Conservation (phyloP, 805 yeast genomes). For the Lipomyces lipofer region DNA sequence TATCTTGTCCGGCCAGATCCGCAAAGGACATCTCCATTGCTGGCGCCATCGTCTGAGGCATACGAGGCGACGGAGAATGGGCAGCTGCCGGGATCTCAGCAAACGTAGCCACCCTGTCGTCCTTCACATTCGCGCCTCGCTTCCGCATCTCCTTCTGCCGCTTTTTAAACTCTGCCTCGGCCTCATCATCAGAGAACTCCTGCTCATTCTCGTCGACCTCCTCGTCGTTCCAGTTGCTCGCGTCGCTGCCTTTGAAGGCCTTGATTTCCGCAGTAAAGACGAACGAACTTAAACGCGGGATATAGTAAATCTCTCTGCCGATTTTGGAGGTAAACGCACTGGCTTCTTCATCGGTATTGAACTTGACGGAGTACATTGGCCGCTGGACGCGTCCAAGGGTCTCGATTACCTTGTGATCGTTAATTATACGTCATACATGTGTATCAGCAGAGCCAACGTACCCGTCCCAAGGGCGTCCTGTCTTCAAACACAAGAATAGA, state of each 20-base stretch:
- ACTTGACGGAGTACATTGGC: constrained; percentile 78
- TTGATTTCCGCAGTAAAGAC: constrained; percentile 72
- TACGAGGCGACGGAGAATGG: neutral
- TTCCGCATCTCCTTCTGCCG: constrained; percentile 61
- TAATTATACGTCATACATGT: neutral
- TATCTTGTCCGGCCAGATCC: constrained; percentile 26
- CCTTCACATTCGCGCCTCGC: constrained; percentile 41
- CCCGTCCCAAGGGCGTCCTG: constrained; percentile 66
- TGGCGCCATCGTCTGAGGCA: neutral
- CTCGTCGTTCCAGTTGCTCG: constrained; percentile 92
- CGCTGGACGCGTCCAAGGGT: constrained; percentile 83
- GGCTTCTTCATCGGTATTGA: constrained; percentile 52
- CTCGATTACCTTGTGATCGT: constrained; percentile 45
- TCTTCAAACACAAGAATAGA: constrained; percentile 78
- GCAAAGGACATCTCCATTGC: constrained; percentile 15
- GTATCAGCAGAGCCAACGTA: constrained; percentile 43
- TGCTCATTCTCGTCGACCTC: constrained; percentile 83
- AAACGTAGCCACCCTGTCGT: constrained; percentile 4
- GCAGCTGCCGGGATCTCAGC: too few relatives aligned
- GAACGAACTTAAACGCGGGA: constrained; percentile 79
- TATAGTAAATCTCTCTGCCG: constrained; percentile 67
- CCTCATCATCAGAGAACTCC: constrained; percentile 76
- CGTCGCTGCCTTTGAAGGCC: constrained; percentile 82
- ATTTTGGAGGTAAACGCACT: constrained; percentile 44
- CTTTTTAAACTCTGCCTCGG: constrained; percentile 70